These are phyloP conservation scores for Helicocarpus griseus DNA, from an alignment of 2,329 filamentous ascomycete genomes.

Conservation along the genomic window DNA sequence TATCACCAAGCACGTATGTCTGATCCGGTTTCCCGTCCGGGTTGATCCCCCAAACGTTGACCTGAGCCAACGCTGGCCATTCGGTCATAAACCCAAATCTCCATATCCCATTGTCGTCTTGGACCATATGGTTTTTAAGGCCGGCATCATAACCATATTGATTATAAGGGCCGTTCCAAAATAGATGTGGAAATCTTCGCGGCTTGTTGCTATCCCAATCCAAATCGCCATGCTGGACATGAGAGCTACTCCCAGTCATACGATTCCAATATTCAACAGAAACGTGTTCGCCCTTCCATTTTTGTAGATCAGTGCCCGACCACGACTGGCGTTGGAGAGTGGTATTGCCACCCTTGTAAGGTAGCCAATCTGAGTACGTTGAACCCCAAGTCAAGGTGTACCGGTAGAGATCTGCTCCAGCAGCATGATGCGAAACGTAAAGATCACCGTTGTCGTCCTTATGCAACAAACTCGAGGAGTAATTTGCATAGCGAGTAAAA, in stretches of 20 bases:
- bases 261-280: conserved; percentile 55
- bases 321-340: conserved; percentile 42
- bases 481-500: conserved; percentile 44
- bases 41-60: conserved; percentile 60
- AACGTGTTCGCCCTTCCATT: conserved; percentile 53
- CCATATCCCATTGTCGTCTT: conserved; percentile 43
- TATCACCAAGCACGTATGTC: conserved; percentile 50
- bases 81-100: conserved; percentile 52
- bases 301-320: conserved; percentile 49
- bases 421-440: conserved; percentile 48
- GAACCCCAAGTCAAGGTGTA: conserved; percentile 54
- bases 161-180: conserved; percentile 54
- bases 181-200: conserved; percentile 53
- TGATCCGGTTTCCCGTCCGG: conserved; percentile 53
- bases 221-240: conserved; percentile 51
- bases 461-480: conserved; percentile 41
- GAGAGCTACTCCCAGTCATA: conserved; percentile 49
- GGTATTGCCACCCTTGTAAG: conserved; percentile 44
- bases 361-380: conserved; percentile 49
- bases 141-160: conserved; percentile 55
- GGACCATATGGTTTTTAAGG: conserved; percentile 43
- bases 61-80: conserved; percentile 52
- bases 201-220: conserved; percentile 29
- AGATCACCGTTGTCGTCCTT: conserved; percentile 34
- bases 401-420: conserved; percentile 53